These are phyloP conservation scores for Tylopilus sp. DNA, from an alignment of 768 basidiomycete genomes.

Conservation along the genomic window DNA sequence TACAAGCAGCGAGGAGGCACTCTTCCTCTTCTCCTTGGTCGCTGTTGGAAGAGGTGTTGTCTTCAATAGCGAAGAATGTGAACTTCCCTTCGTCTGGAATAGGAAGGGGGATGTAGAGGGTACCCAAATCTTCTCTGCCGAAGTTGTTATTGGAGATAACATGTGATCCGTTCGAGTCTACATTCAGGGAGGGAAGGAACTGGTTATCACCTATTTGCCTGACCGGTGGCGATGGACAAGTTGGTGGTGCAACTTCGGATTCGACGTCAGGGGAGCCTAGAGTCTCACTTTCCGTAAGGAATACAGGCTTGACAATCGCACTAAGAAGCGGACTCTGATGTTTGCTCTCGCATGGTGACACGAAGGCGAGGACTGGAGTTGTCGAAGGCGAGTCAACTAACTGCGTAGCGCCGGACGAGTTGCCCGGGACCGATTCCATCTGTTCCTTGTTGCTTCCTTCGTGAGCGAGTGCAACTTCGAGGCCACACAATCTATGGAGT, in stretches of 20 bases:
- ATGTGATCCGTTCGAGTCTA: neutral
- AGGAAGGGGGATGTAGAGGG: conserved; percentile 12
- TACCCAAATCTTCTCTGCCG: neutral
- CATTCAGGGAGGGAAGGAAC: neutral
- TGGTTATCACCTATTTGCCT: neutral
- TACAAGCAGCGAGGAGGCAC: neutral
- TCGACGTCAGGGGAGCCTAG: neutral
- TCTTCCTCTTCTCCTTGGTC: conserved; percentile 1
- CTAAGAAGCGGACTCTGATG: neutral
- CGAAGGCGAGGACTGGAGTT: neutral
- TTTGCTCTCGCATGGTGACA: neutral
- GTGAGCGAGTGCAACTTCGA: neutral
- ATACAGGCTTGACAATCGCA: neutral
- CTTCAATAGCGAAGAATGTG: conserved; percentile 13
- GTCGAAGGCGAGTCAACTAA: neutral
- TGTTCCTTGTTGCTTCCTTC: neutral
- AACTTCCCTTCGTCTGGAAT: conserved; percentile 14
- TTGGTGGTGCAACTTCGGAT: neutral
- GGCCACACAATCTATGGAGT: conserved; percentile 8
- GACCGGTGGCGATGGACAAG: neutral
- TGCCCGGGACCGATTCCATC: neutral
- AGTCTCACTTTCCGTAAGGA: neutral
- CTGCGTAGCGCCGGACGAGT: neutral
- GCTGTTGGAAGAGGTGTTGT: neutral
- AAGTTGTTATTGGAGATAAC: neutral